Evolutionary conservation across 176 grass and related monocot species (phyloP).

Genomic region (Raddia distichophylla): DNA sequence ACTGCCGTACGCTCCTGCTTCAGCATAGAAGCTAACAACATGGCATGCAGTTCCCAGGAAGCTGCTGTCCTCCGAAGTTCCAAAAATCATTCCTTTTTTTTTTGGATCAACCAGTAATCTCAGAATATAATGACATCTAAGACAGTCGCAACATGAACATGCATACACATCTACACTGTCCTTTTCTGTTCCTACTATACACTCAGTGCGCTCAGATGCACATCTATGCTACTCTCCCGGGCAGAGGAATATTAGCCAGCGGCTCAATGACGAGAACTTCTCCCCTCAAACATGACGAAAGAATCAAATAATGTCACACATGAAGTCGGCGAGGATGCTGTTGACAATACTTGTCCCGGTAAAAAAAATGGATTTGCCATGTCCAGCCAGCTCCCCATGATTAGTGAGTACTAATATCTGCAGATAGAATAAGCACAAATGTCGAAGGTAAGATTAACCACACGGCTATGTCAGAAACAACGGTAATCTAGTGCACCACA

Average conservation of each 20-base stretch:
- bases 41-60: slow-evolving; percentile 20
- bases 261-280: not conserved
- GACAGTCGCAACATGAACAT: not conserved
- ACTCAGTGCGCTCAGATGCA: slow-evolving; percentile 38
- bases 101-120: not conserved
- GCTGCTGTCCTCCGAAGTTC: slow-evolving; percentile 13
- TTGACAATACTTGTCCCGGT: slow-evolving; percentile 32
- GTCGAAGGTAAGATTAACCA: slow-evolving; percentile 47
- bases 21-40: slow-evolving; percentile 24
- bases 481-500: slow-evolving; percentile 13
- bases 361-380: slow-evolving; percentile 27
- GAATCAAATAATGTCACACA: slow-evolving; percentile 51
- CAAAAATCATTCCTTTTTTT: not conserved
- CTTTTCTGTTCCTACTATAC: slow-evolving; percentile 33
- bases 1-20: not conserved
- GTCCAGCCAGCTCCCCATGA: slow-evolving; percentile 37
- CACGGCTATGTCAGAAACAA: slow-evolving; percentile 6
- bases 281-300: slow-evolving; percentile 28
- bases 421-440: not conserved
- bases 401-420: slow-evolving; percentile 45
- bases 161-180: slow-evolving; percentile 49
- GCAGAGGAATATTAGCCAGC: slow-evolving; percentile 42
- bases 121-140: slow-evolving; percentile 13
- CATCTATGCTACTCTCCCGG: slow-evolving; percentile 30
- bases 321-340: slow-evolving; percentile 16